A percentile compares a stretch with the other conserved stretches of the same genome.
These are phyloP conservation scores for Tremella mesenterica DNA, from an alignment of 768 basidiomycete species.

Conservation along the genomic window DNA sequence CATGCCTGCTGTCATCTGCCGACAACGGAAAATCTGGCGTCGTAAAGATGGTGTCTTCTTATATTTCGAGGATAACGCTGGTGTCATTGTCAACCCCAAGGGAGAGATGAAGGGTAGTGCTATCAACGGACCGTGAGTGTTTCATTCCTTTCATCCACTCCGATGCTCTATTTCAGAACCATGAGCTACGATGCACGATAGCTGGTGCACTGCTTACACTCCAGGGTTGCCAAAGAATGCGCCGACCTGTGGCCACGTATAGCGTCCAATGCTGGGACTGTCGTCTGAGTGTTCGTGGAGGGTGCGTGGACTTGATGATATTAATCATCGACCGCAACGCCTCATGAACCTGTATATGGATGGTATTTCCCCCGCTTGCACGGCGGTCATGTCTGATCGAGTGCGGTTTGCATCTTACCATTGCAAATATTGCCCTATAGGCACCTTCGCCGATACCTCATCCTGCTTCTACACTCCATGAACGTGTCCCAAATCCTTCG, in stretches of 20 bases:
- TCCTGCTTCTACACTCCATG: too few species aligned
- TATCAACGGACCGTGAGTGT: conserved; percentile 42
- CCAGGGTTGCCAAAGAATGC: conserved; percentile 88
- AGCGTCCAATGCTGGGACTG: conserved; percentile 95
- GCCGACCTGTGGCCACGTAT: conserved; percentile 99
- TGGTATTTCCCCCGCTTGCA: not conserved
- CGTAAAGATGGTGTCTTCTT: conserved; percentile 97
- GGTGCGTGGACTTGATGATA: not conserved
- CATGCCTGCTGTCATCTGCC: conserved; percentile 92
- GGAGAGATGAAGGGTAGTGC: conserved; percentile 98
- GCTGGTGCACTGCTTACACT: not conserved
- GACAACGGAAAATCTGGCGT: conserved; percentile 97
- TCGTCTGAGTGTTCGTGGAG: conserved; percentile 58
- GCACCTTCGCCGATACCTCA: too few species aligned
- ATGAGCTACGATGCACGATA: not conserved
- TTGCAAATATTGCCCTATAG: not conserved
- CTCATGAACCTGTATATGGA: not conserved
- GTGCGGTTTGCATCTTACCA: not conserved
- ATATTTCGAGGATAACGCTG: conserved; percentile 96
- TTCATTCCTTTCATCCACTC: not conserved
- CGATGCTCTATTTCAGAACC: not conserved
- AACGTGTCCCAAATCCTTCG: too few species aligned
- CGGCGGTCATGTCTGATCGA: too few species aligned
- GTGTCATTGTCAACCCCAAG: conserved; percentile 96
- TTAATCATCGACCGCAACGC: not conserved